A percentile compares a stretch with the other conserved stretches of the same genome.
These are phyloP conservation scores for Mortierella sp. DNA, from an alignment of 371 early-diverging fungal genomes.

Conservation along the genomic window DNA sequence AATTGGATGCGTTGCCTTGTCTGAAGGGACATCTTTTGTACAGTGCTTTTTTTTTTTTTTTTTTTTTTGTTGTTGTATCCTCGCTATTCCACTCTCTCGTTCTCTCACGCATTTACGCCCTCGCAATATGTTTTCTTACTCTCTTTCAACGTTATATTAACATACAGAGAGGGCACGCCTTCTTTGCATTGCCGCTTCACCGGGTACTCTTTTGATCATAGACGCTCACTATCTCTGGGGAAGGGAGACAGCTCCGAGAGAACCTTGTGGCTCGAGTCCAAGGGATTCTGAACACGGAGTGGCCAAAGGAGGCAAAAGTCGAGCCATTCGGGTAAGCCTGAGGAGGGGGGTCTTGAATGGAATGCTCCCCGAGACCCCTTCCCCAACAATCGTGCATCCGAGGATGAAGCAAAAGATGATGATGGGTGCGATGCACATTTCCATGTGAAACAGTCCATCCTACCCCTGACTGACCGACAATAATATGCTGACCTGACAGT, in stretches of 20 bases:
- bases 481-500: neutral
- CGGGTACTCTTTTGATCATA: constrained; percentile 7
- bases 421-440: neutral
- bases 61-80: too few species aligned
- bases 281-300: constrained; percentile 49
- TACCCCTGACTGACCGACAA: neutral
- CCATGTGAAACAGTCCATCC: too few species aligned
- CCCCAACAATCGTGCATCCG: neutral
- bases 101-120: neutral
- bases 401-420: neutral
- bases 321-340: constrained; percentile 45
- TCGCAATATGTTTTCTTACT: neutral
- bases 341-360: neutral
- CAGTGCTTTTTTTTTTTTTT: neutral
- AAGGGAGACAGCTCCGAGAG: constrained; percentile 39
- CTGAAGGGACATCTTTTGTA: too few species aligned
- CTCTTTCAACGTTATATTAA: neutral
- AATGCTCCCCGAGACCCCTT: neutral
- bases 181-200: neutral
- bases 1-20: too few species aligned
- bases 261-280: constrained; percentile 43
- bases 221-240: constrained; percentile 23
- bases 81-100: neutral
- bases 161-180: neutral
- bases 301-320: constrained; percentile 50